Base-by-base conservation (phyloP, 1,284 basidiomycete genomes). In the Pulchroboletus neoregius region DNA sequence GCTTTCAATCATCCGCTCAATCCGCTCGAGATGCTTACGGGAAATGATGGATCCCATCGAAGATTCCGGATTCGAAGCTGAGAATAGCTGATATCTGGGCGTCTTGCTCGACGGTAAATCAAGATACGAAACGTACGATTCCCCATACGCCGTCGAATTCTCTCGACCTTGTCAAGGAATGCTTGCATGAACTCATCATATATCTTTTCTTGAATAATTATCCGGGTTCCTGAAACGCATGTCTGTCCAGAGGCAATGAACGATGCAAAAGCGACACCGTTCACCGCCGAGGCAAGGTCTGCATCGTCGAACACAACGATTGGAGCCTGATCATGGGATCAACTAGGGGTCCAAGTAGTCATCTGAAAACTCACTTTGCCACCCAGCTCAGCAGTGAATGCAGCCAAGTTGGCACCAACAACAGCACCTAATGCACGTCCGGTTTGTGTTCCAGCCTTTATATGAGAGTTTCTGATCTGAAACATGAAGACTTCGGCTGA, bases 161-260 rank as follows among this genome's bases (percentile, higher is more conserved):
- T 74, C 49, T 75, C 66, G 1, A 80, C 74, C 58, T 90, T 90
- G 46, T 72, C 63, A 12, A 87, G 56, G 61, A 90, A 83, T 13
- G 60, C 60, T 6, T 62, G 57, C 69, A 90, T 74, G 63, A 91
- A 91, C 4, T 67, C 62, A 37, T 85, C 76, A 54, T 87, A 87
- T 42, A 91, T 75, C 8, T 62, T 63, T 33, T 81, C 76, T 50
- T 90, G 87, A 4, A 91, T 66, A 8, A 91, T 72, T 22, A 91
- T 69, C 9, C 87, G 76, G 13, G 87, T 81, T 18, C 87, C 87
- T 4, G 87, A 89, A 16, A 91, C 84, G 52, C 87, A 91, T 12
- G 88, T 91, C 68, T 92, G 89, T 2, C 90, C 89, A 27, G 88
- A 89, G 1, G 88, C 88, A 31, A 91, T 71, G 56, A 91, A 92